Evolutionary conservation across 768 basidiomycete genomes (phyloP).

Genomic region (Collybia sordida): DNA sequence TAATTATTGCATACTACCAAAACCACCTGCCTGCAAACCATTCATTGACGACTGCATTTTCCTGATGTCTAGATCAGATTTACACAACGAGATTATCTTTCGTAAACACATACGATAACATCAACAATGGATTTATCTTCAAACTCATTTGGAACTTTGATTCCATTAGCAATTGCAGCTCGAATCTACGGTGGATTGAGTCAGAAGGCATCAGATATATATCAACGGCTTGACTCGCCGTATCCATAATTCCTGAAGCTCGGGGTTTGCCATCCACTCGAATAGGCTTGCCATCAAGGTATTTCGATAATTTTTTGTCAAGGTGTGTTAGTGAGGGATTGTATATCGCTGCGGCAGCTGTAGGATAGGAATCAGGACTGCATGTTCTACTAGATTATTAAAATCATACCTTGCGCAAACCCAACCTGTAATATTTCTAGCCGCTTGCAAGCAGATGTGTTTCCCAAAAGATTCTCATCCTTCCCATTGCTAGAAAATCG

Average conservation of each 20-base stretch:
- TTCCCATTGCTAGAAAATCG: slow-evolving; percentile 50
- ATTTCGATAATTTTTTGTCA: slow-evolving; percentile 67
- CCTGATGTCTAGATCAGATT: slow-evolving; percentile 33
- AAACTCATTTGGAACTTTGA: slow-evolving; percentile 72
- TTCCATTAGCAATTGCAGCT: slow-evolving; percentile 68
- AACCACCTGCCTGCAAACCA: slow-evolving; percentile 64
- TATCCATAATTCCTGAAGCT: slow-evolving; percentile 75
- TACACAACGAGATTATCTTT: neutral
- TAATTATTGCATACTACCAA: neutral
- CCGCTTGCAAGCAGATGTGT: slow-evolving; percentile 66
- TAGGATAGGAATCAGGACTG: neutral
- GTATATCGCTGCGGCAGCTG: slow-evolving; percentile 65
- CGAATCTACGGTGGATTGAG: slow-evolving; percentile 42
- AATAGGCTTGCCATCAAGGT: slow-evolving; percentile 65
- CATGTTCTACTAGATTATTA: neutral
- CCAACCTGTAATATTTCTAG: slow-evolving; percentile 59
- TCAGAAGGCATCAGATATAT: no score
- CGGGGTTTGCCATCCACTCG: slow-evolving; percentile 75
- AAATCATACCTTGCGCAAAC: slow-evolving; percentile 59
- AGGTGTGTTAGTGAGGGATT: slow-evolving; percentile 61
- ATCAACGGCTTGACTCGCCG: slow-evolving; percentile 34
- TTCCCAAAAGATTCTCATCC: slow-evolving; percentile 73
- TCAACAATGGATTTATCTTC: slow-evolving; percentile 59
- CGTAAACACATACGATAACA: slow-evolving; percentile 45
- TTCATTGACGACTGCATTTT: slow-evolving; percentile 72